phyloP scores from a whole-genome alignment of 2,329 filamentous ascomycete species.

The Talaromyces sp. region DNA sequence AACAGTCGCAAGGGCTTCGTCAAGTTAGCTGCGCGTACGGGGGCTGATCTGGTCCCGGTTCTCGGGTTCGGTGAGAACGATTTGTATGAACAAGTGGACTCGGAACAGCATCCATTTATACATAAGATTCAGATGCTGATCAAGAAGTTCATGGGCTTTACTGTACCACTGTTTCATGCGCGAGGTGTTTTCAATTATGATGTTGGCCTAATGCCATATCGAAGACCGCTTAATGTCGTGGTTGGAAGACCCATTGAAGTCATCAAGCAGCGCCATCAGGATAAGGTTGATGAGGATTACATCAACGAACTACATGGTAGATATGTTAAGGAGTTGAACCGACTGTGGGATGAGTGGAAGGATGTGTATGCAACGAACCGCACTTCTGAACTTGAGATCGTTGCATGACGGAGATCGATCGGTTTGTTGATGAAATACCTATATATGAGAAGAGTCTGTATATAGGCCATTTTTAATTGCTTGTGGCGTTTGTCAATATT shows the following conservation, averaged over 20 bases:
- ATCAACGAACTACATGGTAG: slow-evolving; percentile 74
- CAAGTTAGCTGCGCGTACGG: slow-evolving; percentile 85
- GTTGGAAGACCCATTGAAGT: slow-evolving; percentile 79
- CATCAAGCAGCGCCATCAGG: slow-evolving; percentile 51
- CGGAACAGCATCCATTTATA: slow-evolving; percentile 71
- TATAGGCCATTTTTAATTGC: neutral
- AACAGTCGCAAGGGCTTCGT: slow-evolving; percentile 86
- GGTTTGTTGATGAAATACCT: neutral
- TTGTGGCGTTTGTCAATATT: neutral
- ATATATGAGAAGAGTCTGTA: neutral
- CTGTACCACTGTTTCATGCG: slow-evolving; percentile 84
- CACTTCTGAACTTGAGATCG: slow-evolving; percentile 44
- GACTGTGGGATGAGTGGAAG: slow-evolving; percentile 48
- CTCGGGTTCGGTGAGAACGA: slow-evolving; percentile 95
- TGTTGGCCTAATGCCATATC: slow-evolving; percentile 91
- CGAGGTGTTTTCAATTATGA: slow-evolving; percentile 97
- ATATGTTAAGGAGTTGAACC: slow-evolving; percentile 63
- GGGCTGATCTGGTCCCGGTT: slow-evolving; percentile 91
- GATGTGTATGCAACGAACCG: slow-evolving; percentile 46
- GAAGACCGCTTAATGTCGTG: slow-evolving; percentile 81
- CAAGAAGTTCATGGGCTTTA: slow-evolving; percentile 86
- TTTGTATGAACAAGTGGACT: slow-evolving; percentile 84
- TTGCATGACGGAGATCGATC: slow-evolving; percentile 27
- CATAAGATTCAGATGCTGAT: slow-evolving; percentile 78
- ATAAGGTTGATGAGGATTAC: slow-evolving; percentile 68